Evolutionary conservation across 345 rosid species (phyloP).

Genomic region (Citrus sp.): DNA sequence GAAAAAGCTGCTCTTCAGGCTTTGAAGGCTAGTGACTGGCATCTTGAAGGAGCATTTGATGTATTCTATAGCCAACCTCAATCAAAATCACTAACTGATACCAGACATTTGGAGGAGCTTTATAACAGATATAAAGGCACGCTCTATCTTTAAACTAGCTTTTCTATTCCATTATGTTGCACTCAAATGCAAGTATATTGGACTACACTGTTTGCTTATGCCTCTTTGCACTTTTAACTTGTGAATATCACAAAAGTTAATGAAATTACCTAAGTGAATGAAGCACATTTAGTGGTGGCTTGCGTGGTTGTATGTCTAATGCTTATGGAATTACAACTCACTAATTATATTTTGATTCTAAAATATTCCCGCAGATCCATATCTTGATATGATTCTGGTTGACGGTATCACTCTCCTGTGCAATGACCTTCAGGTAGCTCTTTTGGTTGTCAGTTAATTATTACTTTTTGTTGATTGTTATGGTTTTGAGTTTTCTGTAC

Average conservation of each 20-base stretch:
- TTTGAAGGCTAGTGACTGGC: conserved; percentile 92
- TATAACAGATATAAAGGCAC: conserved; percentile 90
- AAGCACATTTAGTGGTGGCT: not conserved
- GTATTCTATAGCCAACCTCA: conserved; percentile 87
- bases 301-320: not conserved
- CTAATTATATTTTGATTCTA: not conserved
- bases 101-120: conserved; percentile 89
- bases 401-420: conserved; percentile 76
- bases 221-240: not conserved
- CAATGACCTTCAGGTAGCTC: conserved; percentile 69
- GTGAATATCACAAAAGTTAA: not conserved
- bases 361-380: conserved; percentile 47
- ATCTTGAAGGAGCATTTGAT: conserved; percentile 94
- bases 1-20: conserved; percentile 84
- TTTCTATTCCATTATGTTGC: not conserved
- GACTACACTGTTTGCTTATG: not conserved
- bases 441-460: not conserved
- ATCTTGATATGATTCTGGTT: conserved; percentile 62
- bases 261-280: not conserved
- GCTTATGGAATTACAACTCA: not conserved
- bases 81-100: conserved; percentile 58
- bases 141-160: conserved; percentile 4
- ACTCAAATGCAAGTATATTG: not conserved
- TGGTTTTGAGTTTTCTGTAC: not conserved
- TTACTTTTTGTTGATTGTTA: not conserved